Evolutionary conservation across 768 basidiomycete species (phyloP).

Genomic region (Agaricus blazei): DNA sequence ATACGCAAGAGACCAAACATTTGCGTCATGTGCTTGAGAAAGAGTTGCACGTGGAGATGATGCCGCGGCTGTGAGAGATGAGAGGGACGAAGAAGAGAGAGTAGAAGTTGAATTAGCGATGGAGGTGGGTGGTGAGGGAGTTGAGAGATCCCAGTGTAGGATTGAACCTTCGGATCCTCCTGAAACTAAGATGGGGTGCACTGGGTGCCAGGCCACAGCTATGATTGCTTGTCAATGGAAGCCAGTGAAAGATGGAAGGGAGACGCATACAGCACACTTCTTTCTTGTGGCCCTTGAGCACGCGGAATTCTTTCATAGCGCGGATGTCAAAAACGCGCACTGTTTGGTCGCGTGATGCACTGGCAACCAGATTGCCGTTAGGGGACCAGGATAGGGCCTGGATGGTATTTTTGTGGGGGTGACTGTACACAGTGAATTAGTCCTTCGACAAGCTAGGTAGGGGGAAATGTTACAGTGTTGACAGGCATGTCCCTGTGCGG

Average conservation of each 20-base stretch:
- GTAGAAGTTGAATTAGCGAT: conserved; percentile 29
- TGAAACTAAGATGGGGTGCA: conserved; percentile 86
- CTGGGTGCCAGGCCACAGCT: conserved; percentile 96
- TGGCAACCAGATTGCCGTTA: conserved; percentile 90
- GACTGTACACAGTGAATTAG: conserved; percentile 40
- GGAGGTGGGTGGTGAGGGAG: conserved; percentile 26
- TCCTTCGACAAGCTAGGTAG: not conserved
- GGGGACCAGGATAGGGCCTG: conserved; percentile 93
- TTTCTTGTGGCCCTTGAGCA: conserved; percentile 95
- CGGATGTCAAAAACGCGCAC: conserved; percentile 97
- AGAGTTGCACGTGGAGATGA: conserved; percentile 74
- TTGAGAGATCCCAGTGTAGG: conserved; percentile 87
- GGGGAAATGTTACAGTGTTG: conserved; percentile 65
- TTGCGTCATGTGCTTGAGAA: conserved; percentile 96
- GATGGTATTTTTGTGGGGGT: conserved; percentile 96
- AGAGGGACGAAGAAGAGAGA: conserved; percentile 43
- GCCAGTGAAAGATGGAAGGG: not conserved
- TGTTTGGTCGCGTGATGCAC: conserved; percentile 91
- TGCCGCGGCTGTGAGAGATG: conserved; percentile 18
- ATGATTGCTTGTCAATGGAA: not conserved
- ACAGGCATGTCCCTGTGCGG: conserved; percentile 82
- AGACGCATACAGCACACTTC: conserved; percentile 87
- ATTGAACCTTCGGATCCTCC: conserved; percentile 95
- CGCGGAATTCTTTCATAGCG: conserved; percentile 92
- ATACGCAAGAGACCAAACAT: conserved; percentile 93